Conservation (phyloP, 257 asterid species). For the Henckelia pumila region DNA sequence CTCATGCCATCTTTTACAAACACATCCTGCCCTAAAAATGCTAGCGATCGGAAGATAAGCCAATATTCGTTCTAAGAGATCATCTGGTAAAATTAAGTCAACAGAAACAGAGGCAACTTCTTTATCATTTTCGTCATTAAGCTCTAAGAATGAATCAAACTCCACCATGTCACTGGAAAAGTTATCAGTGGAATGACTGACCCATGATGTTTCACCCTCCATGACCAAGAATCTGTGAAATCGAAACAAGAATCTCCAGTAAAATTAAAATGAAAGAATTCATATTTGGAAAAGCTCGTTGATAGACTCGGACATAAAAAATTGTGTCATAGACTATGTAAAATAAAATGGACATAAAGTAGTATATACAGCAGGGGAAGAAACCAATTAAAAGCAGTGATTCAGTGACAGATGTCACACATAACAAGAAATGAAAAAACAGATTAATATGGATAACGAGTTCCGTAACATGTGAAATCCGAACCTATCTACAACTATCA, state of each 20-base stretch:
- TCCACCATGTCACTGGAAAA: constrained; percentile 20
- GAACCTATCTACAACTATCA: constrained; percentile 11
- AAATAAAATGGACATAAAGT: background rate
- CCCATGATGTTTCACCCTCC: constrained; percentile 89
- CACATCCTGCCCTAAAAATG: constrained; percentile 77
- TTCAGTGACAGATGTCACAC: background rate
- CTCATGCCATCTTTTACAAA: constrained; percentile 81
- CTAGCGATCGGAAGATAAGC: constrained; percentile 76
- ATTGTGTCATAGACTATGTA: background rate
- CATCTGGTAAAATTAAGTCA: constrained; percentile 77
- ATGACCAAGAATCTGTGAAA: constrained; percentile 35
- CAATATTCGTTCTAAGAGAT: constrained; percentile 77
- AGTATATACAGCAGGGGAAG: background rate
- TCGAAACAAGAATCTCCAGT: constrained; percentile 15
- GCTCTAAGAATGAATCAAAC: constrained; percentile 48
- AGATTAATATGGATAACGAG: background rate
- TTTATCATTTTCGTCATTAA: constrained; percentile 43
- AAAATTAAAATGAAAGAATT: constrained; percentile 4
- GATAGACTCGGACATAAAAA: background rate
- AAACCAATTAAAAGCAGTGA: background rate
- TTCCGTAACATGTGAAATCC: constrained; percentile 1
- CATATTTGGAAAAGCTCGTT: background rate
- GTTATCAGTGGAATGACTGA: constrained; percentile 58
- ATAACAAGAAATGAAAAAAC: background rate
- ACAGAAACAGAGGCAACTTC: constrained; percentile 48